Evolutionary conservation across 2,329 filamentous ascomycete genomes (phyloP).

Genomic region (Hansfordia pulvinata): DNA sequence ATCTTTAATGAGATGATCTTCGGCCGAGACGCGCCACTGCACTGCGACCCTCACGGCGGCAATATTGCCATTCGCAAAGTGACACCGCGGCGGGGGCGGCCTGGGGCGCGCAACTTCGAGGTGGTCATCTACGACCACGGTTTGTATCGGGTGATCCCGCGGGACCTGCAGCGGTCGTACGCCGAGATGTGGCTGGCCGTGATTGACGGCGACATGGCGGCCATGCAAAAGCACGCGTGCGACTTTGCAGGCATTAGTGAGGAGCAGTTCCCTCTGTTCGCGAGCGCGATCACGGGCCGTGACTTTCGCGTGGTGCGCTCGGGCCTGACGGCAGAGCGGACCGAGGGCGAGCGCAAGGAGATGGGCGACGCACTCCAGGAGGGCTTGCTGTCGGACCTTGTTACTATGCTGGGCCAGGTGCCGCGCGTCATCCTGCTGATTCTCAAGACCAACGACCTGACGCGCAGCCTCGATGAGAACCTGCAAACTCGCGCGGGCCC

Average conservation of each 20-base stretch:
- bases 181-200: conserved; percentile 97
- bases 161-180: conserved; percentile 66
- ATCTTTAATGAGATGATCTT: conserved; percentile 99
- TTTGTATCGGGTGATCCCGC: conserved; percentile 83
- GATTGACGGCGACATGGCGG: conserved; percentile 71
- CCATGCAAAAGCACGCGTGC: conserved; percentile 79
- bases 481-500: conserved; percentile 60
- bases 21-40: conserved; percentile 71
- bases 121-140: conserved; percentile 95
- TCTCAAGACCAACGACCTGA: conserved; percentile 94
- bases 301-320: conserved; percentile 69
- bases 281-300: conserved; percentile 86
- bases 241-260: conserved; percentile 84
- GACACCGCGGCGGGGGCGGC: conserved; percentile 35
- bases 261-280: conserved; percentile 87
- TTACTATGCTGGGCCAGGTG: conserved; percentile 77
- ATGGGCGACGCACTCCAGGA: conserved; percentile 77
- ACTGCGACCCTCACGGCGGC: conserved; percentile 94
- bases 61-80: conserved; percentile 89
- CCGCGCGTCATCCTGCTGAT: conserved; percentile 89
- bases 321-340: conserved; percentile 44
- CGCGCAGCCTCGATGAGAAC: conserved; percentile 84
- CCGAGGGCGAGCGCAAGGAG: conserved; percentile 67
- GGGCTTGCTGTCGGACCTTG: conserved; percentile 76
- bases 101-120: conserved; percentile 67